These are phyloP conservation scores for Nitzschia sp. DNA, from an alignment of 108 stramenopile genomes.

Conservation along the genomic window DNA sequence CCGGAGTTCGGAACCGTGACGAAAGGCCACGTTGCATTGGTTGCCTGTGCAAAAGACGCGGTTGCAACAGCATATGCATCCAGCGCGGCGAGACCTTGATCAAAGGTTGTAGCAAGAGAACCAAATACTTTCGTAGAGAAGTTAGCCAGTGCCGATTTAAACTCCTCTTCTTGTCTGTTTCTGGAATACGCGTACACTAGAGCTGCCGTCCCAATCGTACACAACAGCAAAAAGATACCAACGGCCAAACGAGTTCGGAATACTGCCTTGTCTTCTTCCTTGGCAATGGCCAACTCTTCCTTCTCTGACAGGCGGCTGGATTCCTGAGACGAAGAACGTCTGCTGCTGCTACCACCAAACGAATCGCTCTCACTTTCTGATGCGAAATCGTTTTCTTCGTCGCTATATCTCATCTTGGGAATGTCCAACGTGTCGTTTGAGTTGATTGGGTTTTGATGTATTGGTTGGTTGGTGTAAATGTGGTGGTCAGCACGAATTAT, in stretches of 20 bases:
- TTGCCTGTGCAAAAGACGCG: not conserved
- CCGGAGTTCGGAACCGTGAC: conserved; percentile 39
- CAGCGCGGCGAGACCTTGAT: not conserved
- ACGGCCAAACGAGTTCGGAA: not conserved
- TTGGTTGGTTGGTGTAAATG: too few relatives aligned
- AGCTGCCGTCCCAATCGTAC: not conserved
- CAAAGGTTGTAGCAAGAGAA: not conserved
- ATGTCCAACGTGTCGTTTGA: too few relatives aligned
- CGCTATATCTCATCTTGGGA: too few relatives aligned
- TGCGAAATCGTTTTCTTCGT: too few relatives aligned
- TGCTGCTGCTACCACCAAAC: too few relatives aligned
- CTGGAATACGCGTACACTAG: not conserved
- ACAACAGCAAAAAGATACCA: not conserved
- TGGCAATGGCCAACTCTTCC: not conserved
- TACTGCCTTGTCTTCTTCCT: not conserved
- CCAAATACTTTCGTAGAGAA: not conserved
- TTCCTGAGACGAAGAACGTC: too few relatives aligned
- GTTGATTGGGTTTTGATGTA: too few relatives aligned
- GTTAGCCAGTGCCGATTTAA: not conserved
- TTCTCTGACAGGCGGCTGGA: too few relatives aligned
- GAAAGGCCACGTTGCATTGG: not conserved
- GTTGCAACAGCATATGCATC: not conserved
- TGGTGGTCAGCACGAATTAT: too few relatives aligned
- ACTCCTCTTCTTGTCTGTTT: not conserved
- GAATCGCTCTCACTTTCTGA: too few relatives aligned